Evolutionary conservation across 2,329 filamentous ascomycete species (phyloP), one percentile per base, ranked within the genome.

Genomic region (Pyricularia sp.): DNA sequence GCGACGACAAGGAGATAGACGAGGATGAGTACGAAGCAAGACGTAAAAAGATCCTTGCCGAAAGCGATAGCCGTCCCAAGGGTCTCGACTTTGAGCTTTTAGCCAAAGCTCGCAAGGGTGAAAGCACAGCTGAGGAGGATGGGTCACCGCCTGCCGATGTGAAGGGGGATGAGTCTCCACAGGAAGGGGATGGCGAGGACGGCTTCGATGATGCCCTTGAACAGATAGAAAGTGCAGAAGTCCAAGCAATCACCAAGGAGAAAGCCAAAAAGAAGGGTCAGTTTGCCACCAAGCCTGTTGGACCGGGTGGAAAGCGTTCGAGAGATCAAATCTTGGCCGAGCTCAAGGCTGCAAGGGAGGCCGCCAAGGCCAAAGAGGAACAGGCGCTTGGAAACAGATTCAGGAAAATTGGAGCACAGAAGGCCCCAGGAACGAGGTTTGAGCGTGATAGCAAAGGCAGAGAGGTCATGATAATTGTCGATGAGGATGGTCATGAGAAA

Each of bases 61-160:
- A 96, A 70, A 91, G 86, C 70, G 96, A 92, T 16, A 91, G 96
- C 79, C 77, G 97, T 68, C 88, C 97, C 62, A 97, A 97, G 73
- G 94, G 94, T 0, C 77, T 99, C 62, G 94, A 99, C 75, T 89
- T 91, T 73, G 89, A 89, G 74, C 78, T 97, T 13, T 78, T 93
- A 31, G 84, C 89, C 73, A 81, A 87, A 69, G 82, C 89, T 66
- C 82, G 83, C 8, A 72, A 70, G 9, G 70, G 68, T 5, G 71
- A 69, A n/a, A 71, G 77, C 30, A 79, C 85, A 68, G 75, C 88
- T n/a, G 86, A 90, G 53, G 83, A 86, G 24, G 64, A 68, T 33
- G 68, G 71, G 2, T 65, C 70, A 28, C 66, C 69, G 1, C 69
- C 70, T 2, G 67, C 70, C 3, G 71, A 74, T 10, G 71, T 73